Conservation (phyloP, 345 rosid genomes). For the Hirschfeldia incana region DNA sequence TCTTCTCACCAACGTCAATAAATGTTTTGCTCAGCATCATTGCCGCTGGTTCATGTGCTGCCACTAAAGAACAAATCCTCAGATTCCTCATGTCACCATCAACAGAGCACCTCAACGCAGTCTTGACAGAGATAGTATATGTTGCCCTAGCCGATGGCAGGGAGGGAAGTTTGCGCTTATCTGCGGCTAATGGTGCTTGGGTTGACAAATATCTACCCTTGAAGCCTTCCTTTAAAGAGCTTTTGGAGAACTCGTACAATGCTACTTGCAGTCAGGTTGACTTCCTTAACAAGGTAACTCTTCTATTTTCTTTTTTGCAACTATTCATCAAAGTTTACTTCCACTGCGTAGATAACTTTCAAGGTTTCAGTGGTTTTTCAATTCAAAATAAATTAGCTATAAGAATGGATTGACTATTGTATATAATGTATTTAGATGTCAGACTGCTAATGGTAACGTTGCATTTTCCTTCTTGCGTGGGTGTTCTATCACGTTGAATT, state of each 20-base stretch:
- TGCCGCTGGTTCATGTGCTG: constrained; percentile 56
- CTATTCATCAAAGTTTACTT: too few relatives aligned
- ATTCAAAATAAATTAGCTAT: too few relatives aligned
- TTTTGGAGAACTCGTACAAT: background rate
- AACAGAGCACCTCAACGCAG: constrained; percentile 48
- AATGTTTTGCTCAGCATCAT: constrained; percentile 61
- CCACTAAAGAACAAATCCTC: constrained; percentile 57
- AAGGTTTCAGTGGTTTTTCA: too few relatives aligned
- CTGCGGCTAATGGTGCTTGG: background rate
- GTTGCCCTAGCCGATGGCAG: background rate
- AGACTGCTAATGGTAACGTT: background rate
- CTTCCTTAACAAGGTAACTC: constrained; percentile 28
- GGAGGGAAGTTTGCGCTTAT: background rate
- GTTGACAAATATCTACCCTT: background rate
- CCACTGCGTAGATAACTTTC: too few relatives aligned
- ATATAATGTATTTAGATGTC: background rate
- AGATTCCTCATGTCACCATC: constrained; percentile 63
- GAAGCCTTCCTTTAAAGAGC: background rate
- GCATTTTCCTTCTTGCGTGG: background rate
- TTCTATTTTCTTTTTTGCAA: too few relatives aligned
- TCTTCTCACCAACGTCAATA: constrained; percentile 71
- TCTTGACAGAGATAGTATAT: constrained; percentile 37
- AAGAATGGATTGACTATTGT: too few relatives aligned
- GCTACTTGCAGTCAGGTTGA: constrained; percentile 33
- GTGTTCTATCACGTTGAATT: background rate